Conservation (phyloP, 2,329 filamentous ascomycete genomes). For the Samsoniella hepiali region DNA sequence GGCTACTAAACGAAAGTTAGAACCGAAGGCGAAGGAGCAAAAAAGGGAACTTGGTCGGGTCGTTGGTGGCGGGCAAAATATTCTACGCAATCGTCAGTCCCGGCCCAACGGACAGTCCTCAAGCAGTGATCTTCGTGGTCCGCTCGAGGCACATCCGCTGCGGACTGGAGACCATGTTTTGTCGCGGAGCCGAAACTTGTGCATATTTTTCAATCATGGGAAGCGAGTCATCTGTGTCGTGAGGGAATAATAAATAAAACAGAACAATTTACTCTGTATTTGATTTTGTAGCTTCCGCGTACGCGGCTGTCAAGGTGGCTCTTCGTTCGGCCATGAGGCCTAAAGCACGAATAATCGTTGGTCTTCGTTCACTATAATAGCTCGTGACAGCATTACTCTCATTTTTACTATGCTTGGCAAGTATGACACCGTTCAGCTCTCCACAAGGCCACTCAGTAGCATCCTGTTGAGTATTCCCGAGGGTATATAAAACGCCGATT, state of each 20-base stretch:
- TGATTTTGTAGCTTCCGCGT: neutral
- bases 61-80: neutral
- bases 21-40: neutral
- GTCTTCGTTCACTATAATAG: neutral
- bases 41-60: neutral
- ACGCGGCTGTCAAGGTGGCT: neutral
- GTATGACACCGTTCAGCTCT: neutral
- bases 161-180: constrained; percentile 1
- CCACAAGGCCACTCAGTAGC: neutral
- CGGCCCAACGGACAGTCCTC: neutral
- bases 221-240: constrained; percentile 17
- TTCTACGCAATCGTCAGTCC: neutral
- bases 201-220: constrained; percentile 18
- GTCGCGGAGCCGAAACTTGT: constrained; percentile 11
- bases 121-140: neutral
- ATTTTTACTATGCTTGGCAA: neutral
- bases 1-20: constrained; percentile 60
- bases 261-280: neutral
- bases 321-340: neutral
- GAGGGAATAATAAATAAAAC: constrained; percentile 10
- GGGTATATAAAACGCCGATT: constrained; percentile 1
- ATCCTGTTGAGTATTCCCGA: neutral
- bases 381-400: neutral
- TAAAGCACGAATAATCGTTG: neutral
- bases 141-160: neutral